These are phyloP conservation scores for Backusella westeae DNA, from an alignment of 192 early-diverging fungal species.

Conservation along the genomic window DNA sequence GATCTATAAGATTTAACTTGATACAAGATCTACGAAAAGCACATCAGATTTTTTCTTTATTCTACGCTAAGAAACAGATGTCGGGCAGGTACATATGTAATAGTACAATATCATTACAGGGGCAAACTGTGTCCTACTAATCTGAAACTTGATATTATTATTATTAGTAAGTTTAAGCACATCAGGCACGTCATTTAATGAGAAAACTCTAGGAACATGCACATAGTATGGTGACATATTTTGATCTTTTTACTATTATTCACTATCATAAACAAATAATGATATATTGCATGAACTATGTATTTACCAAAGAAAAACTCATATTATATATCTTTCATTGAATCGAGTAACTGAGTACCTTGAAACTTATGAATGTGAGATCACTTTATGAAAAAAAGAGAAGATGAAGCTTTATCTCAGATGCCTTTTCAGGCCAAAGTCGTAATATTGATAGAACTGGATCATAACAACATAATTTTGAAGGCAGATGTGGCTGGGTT, in stretches of 20 bases:
- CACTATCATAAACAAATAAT: background rate
- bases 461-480: background rate
- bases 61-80: background rate
- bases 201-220: background rate
- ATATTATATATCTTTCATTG: background rate
- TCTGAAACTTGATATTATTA: background rate
- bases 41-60: background rate
- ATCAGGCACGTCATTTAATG: background rate
- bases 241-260: slow-evolving; percentile 4
- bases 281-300: background rate
- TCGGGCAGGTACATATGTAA: background rate
- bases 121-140: background rate
- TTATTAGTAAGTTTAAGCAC: background rate
- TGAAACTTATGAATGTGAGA: background rate
- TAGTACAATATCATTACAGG: background rate
- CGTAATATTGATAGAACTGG: background rate
- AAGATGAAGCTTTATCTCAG: background rate
- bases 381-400: background rate
- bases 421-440: background rate
- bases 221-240: background rate
- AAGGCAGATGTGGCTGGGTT: background rate
- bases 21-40: background rate
- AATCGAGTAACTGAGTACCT: background rate
- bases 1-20: background rate
- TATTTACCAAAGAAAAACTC: background rate